These are phyloP conservation scores for Sarocladiaceae sp. DNA, from an alignment of 2,329 filamentous ascomycete genomes.

Conservation along the genomic window DNA sequence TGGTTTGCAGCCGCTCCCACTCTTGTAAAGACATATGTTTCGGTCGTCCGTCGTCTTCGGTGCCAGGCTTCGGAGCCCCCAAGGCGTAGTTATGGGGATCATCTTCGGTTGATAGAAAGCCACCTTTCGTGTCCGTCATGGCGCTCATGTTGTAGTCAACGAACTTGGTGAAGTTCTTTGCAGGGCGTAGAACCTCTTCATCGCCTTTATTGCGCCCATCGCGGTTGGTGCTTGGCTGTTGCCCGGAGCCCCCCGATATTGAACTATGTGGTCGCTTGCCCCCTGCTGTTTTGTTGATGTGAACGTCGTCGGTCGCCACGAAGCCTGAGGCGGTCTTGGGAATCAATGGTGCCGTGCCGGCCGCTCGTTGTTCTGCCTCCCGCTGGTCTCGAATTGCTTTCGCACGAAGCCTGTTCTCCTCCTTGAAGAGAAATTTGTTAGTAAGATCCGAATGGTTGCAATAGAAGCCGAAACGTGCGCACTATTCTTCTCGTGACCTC, in stretches of 20 bases:
- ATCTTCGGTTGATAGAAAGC: conserved; percentile 84
- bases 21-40: conserved; percentile 84
- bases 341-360: conserved; percentile 33
- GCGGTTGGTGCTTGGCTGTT: conserved; percentile 45
- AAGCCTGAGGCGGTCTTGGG: conserved; percentile 60
- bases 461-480: neutral
- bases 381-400: conserved; percentile 76
- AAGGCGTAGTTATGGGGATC: conserved; percentile 82
- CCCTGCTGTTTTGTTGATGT: conserved; percentile 36
- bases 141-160: conserved; percentile 97
- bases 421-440: conserved; percentile 45
- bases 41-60: conserved; percentile 48
- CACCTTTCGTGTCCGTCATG: conserved; percentile 97
- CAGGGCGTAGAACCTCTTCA: conserved; percentile 58
- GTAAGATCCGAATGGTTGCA: neutral
- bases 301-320: conserved; percentile 60
- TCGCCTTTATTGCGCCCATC: conserved; percentile 54
- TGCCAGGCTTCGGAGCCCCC: conserved; percentile 33
- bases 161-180: conserved; percentile 84
- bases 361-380: conserved; percentile 53
- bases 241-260: conserved; percentile 44
- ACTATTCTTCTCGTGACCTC: conserved; percentile 13
- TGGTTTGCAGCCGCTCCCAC: conserved; percentile 79
- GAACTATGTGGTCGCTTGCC: conserved; percentile 65
- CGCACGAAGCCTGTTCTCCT: conserved; percentile 79